Percentiles rank a stretch among this genome's conserved stretches.
Evolutionary conservation across 148 eudicot genomes (phyloP).

Genomic region (Nepenthes mirabilis): DNA sequence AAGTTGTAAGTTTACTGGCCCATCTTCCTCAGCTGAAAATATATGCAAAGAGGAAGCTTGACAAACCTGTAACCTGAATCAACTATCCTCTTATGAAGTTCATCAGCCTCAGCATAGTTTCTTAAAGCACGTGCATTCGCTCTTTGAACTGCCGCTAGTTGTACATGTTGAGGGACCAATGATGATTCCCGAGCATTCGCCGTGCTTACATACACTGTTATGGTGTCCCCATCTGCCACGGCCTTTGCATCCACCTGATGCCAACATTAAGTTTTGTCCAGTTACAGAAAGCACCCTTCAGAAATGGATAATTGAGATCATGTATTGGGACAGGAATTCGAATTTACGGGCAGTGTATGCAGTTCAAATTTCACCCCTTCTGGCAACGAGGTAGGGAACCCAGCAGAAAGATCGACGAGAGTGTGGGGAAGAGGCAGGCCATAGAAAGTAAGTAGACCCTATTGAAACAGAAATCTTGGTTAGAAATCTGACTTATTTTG

Average conservation of each 20-base stretch:
- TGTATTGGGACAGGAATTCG: conserved; percentile 3
- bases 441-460: conserved; percentile 83
- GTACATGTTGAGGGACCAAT: conserved; percentile 61
- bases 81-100: conserved; percentile 54
- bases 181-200: conserved; percentile 70
- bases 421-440: conserved; percentile 66
- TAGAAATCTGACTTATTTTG: neutral
- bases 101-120: conserved; percentile 71
- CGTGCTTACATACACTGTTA: conserved; percentile 80
- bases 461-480: conserved; percentile 4
- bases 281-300: neutral
- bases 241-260: conserved; percentile 74
- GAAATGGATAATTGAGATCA: neutral
- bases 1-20: neutral
- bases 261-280: neutral
- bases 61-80: conserved; percentile 67
- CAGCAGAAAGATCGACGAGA: conserved; percentile 34
- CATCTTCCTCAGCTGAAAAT: neutral
- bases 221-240: conserved; percentile 89
- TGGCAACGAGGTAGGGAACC: conserved; percentile 27
- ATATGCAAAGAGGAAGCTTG: neutral
- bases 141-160: conserved; percentile 54
- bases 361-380: conserved; percentile 70
- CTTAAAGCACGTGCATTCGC: conserved; percentile 58
- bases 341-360: conserved; percentile 65